phyloP scores from a whole-genome alignment of 768 basidiomycete species.

The Mycena haematopus region DNA sequence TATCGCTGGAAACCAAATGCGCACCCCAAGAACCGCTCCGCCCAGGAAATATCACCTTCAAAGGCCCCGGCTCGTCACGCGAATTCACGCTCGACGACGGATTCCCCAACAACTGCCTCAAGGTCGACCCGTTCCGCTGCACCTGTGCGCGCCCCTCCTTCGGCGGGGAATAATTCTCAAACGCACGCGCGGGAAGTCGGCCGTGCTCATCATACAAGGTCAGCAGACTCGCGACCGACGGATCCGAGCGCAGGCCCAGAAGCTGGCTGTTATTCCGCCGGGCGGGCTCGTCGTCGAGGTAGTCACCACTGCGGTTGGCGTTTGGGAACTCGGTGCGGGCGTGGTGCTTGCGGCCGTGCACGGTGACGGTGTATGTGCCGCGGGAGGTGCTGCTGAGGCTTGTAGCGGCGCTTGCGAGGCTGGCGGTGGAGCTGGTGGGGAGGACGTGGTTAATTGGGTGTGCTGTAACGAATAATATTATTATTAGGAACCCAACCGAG shows the following conservation, averaged over 20 bases:
- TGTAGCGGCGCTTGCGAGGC: constrained; percentile 53
- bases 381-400: constrained; percentile 49
- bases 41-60: constrained; percentile 87
- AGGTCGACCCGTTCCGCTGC: constrained; percentile 70
- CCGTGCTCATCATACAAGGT: constrained; percentile 79
- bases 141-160: constrained; percentile 58
- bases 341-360: constrained; percentile 66
- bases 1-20: constrained; percentile 28
- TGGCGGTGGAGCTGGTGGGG: constrained; percentile 57
- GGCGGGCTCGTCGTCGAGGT: constrained; percentile 42
- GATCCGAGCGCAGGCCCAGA: constrained; percentile 70
- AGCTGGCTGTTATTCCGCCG: constrained; percentile 57
- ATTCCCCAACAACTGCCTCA: constrained; percentile 74
- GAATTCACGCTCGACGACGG: constrained; percentile 45
- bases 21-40: constrained; percentile 75
- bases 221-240: constrained; percentile 78
- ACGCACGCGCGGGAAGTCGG: constrained; percentile 62
- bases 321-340: constrained; percentile 70
- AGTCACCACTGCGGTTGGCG: constrained; percentile 51
- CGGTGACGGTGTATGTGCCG: constrained; percentile 76
- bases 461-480: constrained; percentile 43
- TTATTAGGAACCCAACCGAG: background rate
- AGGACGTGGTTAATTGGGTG: constrained; percentile 71
- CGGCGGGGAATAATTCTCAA: constrained; percentile 67
- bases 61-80: constrained; percentile 41